Evolutionary conservation across 768 basidiomycete species (phyloP), one percentile per base, ranked within the genome.

Genomic region (Leucosporidium scottii): DNA sequence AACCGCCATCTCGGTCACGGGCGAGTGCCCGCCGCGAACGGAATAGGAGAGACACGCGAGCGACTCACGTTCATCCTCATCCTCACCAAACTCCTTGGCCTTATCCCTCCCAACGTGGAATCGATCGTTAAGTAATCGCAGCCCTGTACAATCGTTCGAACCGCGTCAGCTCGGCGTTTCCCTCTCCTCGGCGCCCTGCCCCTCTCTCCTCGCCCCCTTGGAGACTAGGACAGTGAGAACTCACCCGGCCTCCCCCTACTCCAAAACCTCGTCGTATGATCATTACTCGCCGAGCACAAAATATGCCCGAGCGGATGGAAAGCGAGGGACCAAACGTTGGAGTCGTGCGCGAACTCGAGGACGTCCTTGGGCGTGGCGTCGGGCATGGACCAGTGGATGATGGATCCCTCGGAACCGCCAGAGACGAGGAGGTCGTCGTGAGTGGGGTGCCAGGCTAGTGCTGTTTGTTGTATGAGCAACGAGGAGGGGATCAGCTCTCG

Each of bases 251-350:
- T 23, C 0, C 60, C 62, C 0, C 94, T 85, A 58, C 87, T 87
- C 94, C 96, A 98, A 83, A 98, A 99, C n/a, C 93, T 85, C 9
- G 94, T 96, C 8, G 96, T 97, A 80, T 93, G 91, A 81, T 99
- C 96, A 81, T 96, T 98, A n/a, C 89, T 90, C 15, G 88, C 96
- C 69, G 86, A 87, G 69, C 87, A 92, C 74, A 99, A 86, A 74
- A 98, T 83, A 79, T 98, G 93, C 0, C 96, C 94, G 21, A 98
- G 85, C 0, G 94, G 93, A 79, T 98, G 93, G 83, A 86, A 99
- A 5, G 91, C 85, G 70, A 99, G 84, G 0, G 91, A 86, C 91
- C 93, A 98, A 69, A 99, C 91, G 66, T 75, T 75, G 36, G 90
- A 91, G 81, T 99, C 96, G 82, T 99, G 96, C 13, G 96, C 96